phyloP scores from a whole-genome alignment of 331 rosid genomes.

The Acacia pycnantha region DNA sequence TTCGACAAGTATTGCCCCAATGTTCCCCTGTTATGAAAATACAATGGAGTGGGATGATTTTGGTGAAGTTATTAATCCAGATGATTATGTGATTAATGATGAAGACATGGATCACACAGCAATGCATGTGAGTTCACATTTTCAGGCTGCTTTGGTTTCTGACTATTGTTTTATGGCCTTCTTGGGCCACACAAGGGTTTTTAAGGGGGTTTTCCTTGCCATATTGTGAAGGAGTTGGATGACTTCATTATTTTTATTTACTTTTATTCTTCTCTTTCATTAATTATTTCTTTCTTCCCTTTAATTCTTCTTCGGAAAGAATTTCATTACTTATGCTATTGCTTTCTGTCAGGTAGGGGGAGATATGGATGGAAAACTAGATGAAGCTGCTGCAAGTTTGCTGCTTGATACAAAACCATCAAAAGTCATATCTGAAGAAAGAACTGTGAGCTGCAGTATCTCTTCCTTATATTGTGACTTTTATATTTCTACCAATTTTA shows the following conservation, averaged over 20 bases:
- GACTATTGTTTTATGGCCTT: not conserved
- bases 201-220: not conserved
- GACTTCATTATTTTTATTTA: not conserved
- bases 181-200: not conserved
- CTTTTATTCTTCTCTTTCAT: not conserved
- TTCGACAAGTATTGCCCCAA: constrained; percentile 78
- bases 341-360: constrained; percentile 60
- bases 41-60: constrained; percentile 90
- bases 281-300: not conserved
- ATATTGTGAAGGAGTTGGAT: not conserved
- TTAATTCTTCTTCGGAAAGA: not conserved
- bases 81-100: constrained; percentile 91
- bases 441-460: constrained; percentile 53
- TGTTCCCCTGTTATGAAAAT: constrained; percentile 88
- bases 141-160: not conserved
- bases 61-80: constrained; percentile 98
- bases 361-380: constrained; percentile 84
- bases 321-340: not conserved
- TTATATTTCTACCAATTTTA: constrained; percentile 17
- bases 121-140: constrained; percentile 50
- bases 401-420: constrained; percentile 91
- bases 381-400: constrained; percentile 80
- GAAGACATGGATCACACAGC: constrained; percentile 83
- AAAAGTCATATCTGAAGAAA: constrained; percentile 83
- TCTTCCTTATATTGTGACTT: constrained; percentile 15